A percentile compares a stretch with the other conserved stretches of the same genome.
Evolutionary conservation across 306 rosid species (phyloP).

Genomic region (Erythrophleum fordii): DNA sequence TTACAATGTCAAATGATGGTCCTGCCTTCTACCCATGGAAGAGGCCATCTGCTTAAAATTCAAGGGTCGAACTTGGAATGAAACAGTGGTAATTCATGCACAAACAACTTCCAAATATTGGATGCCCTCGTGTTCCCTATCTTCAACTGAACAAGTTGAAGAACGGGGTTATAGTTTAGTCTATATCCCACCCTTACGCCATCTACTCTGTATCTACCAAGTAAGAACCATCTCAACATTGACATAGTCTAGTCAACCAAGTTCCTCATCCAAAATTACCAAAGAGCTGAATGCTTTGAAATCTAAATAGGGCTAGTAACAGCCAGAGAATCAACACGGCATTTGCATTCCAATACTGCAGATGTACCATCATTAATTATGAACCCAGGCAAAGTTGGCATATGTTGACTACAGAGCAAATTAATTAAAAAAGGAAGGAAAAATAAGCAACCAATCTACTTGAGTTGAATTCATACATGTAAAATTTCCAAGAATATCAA

Average conservation of each 20-base stretch:
- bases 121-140: neutral
- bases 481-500: neutral
- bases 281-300: slow-evolving; percentile 4
- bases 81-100: neutral
- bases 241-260: neutral
- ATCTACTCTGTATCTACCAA: neutral
- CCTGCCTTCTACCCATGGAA: neutral
- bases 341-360: slow-evolving; percentile 1
- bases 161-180: neutral
- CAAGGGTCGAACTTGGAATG: neutral
- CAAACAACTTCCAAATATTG: neutral
- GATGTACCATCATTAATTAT: neutral
- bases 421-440: neutral
- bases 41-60: neutral
- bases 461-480: neutral
- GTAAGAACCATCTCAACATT: neutral
- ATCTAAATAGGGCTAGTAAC: neutral
- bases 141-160: neutral
- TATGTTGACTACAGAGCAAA: slow-evolving; percentile 4
- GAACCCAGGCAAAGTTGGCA: neutral
- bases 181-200: neutral
- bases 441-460: slow-evolving; percentile 18
- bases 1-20: neutral
- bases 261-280: neutral
- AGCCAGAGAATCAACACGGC: neutral